phyloP scores from a whole-genome alignment of 2,329 filamentous ascomycete genomes.

The Pseudogymnoascus sp. region DNA sequence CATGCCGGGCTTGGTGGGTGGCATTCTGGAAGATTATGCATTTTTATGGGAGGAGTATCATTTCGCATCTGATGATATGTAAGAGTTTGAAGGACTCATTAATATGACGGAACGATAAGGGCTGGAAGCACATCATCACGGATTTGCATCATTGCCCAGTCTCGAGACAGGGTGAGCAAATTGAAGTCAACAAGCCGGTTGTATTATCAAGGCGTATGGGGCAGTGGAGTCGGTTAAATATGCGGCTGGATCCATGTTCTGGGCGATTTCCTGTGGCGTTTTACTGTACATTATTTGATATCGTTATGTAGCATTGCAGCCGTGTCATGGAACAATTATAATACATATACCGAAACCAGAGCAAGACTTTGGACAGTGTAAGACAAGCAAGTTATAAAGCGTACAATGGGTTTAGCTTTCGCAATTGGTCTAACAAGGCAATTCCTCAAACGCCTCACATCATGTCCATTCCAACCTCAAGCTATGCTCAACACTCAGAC shows the following conservation, averaged over 20 bases:
- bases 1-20: slow-evolving; percentile 71
- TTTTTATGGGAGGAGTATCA: slow-evolving; percentile 98
- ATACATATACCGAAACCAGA: neutral
- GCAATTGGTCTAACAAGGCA: neutral
- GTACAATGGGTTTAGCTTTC: neutral
- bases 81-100: neutral
- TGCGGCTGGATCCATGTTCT: neutral
- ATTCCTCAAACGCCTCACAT: neutral
- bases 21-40: slow-evolving; percentile 90
- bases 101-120: neutral
- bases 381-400: neutral
- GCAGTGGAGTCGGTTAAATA: neutral
- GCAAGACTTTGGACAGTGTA: neutral
- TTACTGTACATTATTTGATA: neutral
- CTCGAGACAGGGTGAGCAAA: neutral
- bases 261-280: neutral
- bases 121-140: neutral
- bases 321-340: neutral
- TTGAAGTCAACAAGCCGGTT: neutral
- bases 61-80: slow-evolving; percentile 39
- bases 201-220: neutral
- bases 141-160: neutral
- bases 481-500: neutral
- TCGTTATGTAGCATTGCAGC: neutral
- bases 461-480: neutral